phyloP scores from a whole-genome alignment of 2,329 filamentous ascomycete genomes.

The Curvularia hawaiiensis region DNA sequence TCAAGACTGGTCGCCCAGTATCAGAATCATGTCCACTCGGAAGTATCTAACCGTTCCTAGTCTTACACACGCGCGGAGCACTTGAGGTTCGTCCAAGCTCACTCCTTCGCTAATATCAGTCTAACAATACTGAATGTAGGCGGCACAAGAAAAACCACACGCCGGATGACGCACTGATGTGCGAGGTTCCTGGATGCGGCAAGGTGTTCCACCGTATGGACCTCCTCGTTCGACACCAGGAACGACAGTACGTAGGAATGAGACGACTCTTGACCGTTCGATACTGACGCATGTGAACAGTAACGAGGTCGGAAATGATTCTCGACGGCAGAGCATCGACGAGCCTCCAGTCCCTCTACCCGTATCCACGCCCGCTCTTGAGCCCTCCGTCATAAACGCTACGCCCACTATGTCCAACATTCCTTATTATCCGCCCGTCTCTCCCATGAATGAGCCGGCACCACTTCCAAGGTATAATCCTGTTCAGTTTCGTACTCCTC shows the following conservation, averaged over 20 bases:
- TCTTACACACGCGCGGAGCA: constrained; percentile 56
- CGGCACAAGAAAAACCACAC: constrained; percentile 56
- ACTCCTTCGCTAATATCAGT: not conserved
- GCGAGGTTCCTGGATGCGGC: constrained; percentile 49
- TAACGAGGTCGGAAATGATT: constrained; percentile 35
- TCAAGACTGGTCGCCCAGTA: constrained; percentile 13
- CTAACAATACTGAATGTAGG: constrained; percentile 31
- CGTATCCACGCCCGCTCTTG: constrained; percentile 19
- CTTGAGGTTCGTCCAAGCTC: constrained; percentile 43
- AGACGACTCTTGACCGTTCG: not conserved
- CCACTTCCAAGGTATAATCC: constrained; percentile 45
- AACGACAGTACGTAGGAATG: constrained; percentile 49
- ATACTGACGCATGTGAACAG: constrained; percentile 28
- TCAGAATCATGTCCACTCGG: constrained; percentile 5
- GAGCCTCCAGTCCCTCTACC: constrained; percentile 27
- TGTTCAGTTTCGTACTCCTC: constrained; percentile 47
- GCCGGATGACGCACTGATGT: constrained; percentile 48
- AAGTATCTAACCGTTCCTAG: constrained; percentile 40
- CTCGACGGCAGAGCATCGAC: constrained; percentile 33
- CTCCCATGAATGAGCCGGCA: constrained; percentile 34
- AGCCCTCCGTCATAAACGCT: constrained; percentile 20
- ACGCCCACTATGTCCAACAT: constrained; percentile 23
- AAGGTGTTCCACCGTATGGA: constrained; percentile 53
- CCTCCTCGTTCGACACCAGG: constrained; percentile 52
- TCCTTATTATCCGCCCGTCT: constrained; percentile 28